Percentiles rank a stretch among this genome's conserved stretches.
Evolutionary conservation across 1,284 basidiomycete species (phyloP).

Genomic region (Trametes versicolor): DNA sequence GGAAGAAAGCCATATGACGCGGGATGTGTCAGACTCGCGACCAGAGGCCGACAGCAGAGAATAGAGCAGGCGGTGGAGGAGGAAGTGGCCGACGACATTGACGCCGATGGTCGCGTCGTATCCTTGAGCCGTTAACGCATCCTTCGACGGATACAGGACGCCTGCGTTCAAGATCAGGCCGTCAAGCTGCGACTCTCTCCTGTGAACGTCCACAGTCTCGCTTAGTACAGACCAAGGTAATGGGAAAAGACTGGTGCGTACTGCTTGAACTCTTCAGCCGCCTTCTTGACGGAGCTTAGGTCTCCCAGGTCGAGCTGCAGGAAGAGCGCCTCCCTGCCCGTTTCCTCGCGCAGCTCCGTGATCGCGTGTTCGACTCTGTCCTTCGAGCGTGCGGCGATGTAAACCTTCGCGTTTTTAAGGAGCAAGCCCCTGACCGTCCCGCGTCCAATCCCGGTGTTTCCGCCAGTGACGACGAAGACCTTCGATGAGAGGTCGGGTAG

Average conservation of each 20-base stretch:
- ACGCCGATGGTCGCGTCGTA: slow-evolving; percentile 72
- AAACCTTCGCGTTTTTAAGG: slow-evolving; percentile 58
- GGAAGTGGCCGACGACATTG: slow-evolving; percentile 56
- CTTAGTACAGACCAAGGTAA: no score
- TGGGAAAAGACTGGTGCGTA: background rate
- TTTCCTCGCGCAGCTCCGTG: slow-evolving; percentile 46
- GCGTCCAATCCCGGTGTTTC: slow-evolving; percentile 34
- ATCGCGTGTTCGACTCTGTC: slow-evolving; percentile 56
- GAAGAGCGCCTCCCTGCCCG: slow-evolving; percentile 51
- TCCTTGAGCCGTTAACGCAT: slow-evolving; percentile 58
- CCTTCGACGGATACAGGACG: slow-evolving; percentile 60
- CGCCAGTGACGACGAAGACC: slow-evolving; percentile 31
- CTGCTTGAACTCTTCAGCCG: slow-evolving; percentile 51
- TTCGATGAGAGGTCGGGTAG: slow-evolving; percentile 33
- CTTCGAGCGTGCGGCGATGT: slow-evolving; percentile 57
- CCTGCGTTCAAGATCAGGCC: slow-evolving; percentile 54
- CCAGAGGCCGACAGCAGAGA: slow-evolving; percentile 8
- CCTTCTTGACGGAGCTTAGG: slow-evolving; percentile 51
- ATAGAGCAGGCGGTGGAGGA: slow-evolving; percentile 26
- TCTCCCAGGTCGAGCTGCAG: slow-evolving; percentile 60
- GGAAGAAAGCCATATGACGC: slow-evolving; percentile 28
- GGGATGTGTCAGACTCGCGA: slow-evolving; percentile 8
- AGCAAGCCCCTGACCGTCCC: slow-evolving; percentile 32
- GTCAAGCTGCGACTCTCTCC: slow-evolving; percentile 49
- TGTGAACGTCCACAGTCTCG: slow-evolving; percentile 15